A percentile compares a stretch with the other conserved stretches of the same genome.
Conservation (phyloP, 2,329 filamentous ascomycete genomes). For the Beauveria asiatica region DNA sequence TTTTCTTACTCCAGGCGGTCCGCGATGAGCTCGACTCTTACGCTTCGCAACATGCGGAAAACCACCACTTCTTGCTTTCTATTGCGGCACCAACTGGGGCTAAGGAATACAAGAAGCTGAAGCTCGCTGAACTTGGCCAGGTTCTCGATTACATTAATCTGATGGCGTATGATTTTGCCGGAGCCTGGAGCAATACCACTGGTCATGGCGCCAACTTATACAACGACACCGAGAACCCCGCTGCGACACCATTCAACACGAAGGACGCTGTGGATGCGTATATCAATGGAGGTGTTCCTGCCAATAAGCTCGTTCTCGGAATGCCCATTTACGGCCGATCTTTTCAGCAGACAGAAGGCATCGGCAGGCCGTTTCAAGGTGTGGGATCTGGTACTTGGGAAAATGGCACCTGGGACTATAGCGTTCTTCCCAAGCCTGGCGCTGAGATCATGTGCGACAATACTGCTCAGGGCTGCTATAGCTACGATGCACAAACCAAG, state of each 20-base stretch:
- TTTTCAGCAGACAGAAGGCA: slow-evolving; percentile 44
- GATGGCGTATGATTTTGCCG: slow-evolving; percentile 74
- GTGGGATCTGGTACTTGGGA: slow-evolving; percentile 65
- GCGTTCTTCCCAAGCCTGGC: slow-evolving; percentile 57
- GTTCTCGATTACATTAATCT: slow-evolving; percentile 51
- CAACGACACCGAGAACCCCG: slow-evolving; percentile 41
- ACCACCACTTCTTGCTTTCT: slow-evolving; percentile 45
- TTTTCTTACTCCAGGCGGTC: slow-evolving; percentile 35
- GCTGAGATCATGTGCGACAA: slow-evolving; percentile 50
- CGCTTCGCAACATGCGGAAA: slow-evolving; percentile 31
- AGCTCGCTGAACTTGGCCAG: slow-evolving; percentile 37
- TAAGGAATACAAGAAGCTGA: slow-evolving; percentile 38
- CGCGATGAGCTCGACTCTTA: slow-evolving; percentile 41
- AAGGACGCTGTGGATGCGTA: slow-evolving; percentile 59
- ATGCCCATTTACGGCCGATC: slow-evolving; percentile 52
- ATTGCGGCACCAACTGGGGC: slow-evolving; percentile 45
- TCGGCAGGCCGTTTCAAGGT: slow-evolving; percentile 55
- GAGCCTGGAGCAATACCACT: slow-evolving; percentile 56
- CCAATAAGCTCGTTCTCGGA: slow-evolving; percentile 63
- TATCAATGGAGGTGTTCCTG: slow-evolving; percentile 49
- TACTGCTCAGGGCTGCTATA: slow-evolving; percentile 56
- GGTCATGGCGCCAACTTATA: slow-evolving; percentile 70
- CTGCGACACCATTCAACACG: slow-evolving; percentile 61
- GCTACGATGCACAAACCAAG: slow-evolving; percentile 51
- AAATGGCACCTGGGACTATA: slow-evolving; percentile 71